Percentiles rank a stretch among this genome's conserved stretches.
Conservation (phyloP, 1,284 basidiomycete genomes). For the Apiotrichum porosum region DNA sequence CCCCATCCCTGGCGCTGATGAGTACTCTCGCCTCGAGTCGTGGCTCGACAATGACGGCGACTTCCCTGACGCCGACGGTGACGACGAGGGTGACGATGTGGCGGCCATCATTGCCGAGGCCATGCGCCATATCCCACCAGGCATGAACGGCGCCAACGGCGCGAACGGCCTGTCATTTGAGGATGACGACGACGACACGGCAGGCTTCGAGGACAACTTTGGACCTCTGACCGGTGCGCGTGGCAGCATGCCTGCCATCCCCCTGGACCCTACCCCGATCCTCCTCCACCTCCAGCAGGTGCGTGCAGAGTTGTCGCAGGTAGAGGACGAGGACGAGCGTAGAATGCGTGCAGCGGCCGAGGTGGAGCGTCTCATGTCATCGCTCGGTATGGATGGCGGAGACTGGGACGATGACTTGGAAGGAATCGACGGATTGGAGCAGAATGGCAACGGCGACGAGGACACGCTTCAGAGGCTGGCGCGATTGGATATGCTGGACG, state of each 20-base stretch:
- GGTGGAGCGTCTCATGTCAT: slow-evolving; percentile 35
- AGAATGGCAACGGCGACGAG: slow-evolving; percentile 3
- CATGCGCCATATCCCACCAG: neutral
- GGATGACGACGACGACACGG: neutral
- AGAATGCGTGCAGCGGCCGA: slow-evolving; percentile 35
- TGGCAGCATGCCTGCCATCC: slow-evolving; percentile 1
- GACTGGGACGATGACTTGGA: slow-evolving; percentile 16
- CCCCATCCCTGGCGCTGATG: slow-evolving; percentile 17
- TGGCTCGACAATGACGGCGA: slow-evolving; percentile 34
- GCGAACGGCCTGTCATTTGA: too few species aligned
- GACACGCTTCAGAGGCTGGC: neutral
- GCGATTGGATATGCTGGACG: neutral
- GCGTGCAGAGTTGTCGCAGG: slow-evolving; percentile 32
- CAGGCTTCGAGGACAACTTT: slow-evolving; percentile 37
- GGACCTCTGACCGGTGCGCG: slow-evolving; percentile 7
- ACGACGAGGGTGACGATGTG: neutral
- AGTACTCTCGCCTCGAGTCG: slow-evolving; percentile 39
- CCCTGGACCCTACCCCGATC: slow-evolving; percentile 41
- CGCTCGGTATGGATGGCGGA: slow-evolving; percentile 24
- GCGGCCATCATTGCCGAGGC: neutral
- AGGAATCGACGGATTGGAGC: slow-evolving; percentile 17
- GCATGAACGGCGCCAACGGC: neutral
- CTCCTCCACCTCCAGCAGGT: slow-evolving; percentile 39
- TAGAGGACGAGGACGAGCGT: slow-evolving; percentile 39
- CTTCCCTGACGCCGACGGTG: neutral